Conservation (phyloP, 2,329 filamentous ascomycete genomes). For the Cladophialophora yegresii region DNA sequence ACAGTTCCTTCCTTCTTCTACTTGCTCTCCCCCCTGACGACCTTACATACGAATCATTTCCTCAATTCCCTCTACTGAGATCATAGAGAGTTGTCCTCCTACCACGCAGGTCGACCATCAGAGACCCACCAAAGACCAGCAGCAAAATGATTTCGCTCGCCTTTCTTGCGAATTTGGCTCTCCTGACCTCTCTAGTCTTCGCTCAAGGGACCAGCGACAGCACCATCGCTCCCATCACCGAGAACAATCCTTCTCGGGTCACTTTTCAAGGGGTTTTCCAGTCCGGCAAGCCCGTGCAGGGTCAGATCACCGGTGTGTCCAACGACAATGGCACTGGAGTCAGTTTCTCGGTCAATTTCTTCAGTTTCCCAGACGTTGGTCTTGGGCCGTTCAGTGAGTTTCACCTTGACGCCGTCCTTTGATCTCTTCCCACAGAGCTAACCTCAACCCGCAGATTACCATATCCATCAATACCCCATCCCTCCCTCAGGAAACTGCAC, state of each 20-base stretch:
- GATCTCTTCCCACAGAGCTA: neutral
- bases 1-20: neutral
- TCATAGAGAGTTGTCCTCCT: neutral
- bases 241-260: conserved; percentile 58
- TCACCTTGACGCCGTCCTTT: neutral
- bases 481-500: conserved; percentile 71
- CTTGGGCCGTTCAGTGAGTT: conserved; percentile 63
- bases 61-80: neutral
- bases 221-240: conserved; percentile 55
- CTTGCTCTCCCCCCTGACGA: neutral
- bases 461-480: conserved; percentile 68
- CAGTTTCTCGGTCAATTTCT: conserved; percentile 57
- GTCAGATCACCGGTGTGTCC: conserved; percentile 53
- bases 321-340: conserved; percentile 58
- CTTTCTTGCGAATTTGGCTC: conserved; percentile 30
- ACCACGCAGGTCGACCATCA: neutral
- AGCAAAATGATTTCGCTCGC: conserved; percentile 34
- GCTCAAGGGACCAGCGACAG: conserved; percentile 38
- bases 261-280: conserved; percentile 59
- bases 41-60: neutral
- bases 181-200: conserved; percentile 35
- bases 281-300: conserved; percentile 58
- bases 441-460: conserved; percentile 59
- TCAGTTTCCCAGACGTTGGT: conserved; percentile 57
- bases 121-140: neutral